Percentiles rank a stretch among this genome's conserved stretches.
phyloP scores from a whole-genome alignment of 805 yeast species.

The Komagataella populi region DNA sequence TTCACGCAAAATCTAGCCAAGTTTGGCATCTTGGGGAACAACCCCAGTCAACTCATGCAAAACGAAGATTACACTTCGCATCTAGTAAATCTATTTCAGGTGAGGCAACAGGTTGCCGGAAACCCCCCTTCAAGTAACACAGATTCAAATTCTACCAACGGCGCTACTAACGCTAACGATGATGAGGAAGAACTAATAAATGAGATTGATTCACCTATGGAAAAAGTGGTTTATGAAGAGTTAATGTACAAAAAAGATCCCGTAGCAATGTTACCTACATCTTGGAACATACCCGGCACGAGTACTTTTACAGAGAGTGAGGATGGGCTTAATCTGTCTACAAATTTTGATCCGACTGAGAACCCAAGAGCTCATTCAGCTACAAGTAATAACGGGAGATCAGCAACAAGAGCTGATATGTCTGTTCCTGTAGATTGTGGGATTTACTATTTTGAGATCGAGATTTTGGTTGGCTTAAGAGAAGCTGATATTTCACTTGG shows the following conservation, averaged over 20 bases:
- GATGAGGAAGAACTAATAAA: slow-evolving; percentile 5
- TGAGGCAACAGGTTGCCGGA: neutral
- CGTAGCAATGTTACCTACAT: neutral
- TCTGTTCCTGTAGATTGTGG: slow-evolving; percentile 26
- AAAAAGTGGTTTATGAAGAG: neutral
- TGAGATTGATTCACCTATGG: slow-evolving; percentile 3
- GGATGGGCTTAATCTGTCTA: neutral
- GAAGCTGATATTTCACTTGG: slow-evolving; percentile 32
- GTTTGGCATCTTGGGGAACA: slow-evolving; percentile 10
- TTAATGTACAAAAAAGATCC: neutral
- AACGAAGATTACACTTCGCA: slow-evolving; percentile 6
- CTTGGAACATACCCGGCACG: no score
- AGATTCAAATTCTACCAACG: neutral
- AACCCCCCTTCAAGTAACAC: neutral
- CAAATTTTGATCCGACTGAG: neutral
- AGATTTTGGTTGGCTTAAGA: slow-evolving; percentile 20
- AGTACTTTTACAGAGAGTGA: neutral
- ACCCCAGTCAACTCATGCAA: slow-evolving; percentile 7
- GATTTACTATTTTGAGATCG: slow-evolving; percentile 38
- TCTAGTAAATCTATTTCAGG: neutral
- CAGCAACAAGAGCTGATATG: slow-evolving; percentile 17
- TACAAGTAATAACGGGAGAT: neutral
- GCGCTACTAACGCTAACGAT: neutral
- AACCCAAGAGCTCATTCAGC: neutral
- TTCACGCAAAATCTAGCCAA: slow-evolving; percentile 6